Percentiles rank a stretch among this genome's conserved stretches.
Evolutionary conservation across 1,284 basidiomycete genomes (phyloP).

Genomic region (Trametes versicolor): DNA sequence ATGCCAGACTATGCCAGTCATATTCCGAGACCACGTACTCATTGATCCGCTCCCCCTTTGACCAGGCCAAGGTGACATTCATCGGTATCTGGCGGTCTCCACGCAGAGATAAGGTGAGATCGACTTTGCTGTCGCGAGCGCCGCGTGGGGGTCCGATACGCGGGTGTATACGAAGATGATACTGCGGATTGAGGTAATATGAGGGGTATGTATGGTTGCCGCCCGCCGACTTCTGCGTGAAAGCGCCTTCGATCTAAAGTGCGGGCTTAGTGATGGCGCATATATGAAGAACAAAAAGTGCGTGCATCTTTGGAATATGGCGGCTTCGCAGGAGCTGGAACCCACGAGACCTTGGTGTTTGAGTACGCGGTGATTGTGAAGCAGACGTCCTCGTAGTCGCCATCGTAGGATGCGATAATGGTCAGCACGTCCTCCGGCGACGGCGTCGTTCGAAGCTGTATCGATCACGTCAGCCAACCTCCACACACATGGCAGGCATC

Average conservation of each 20-base stretch:
- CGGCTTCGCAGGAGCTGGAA: conserved; percentile 49
- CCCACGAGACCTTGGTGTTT: conserved; percentile 58
- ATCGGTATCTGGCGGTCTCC: conserved; percentile 76
- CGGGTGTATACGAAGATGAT: conserved; percentile 67
- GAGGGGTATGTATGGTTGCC: conserved; percentile 84
- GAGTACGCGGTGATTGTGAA: conserved; percentile 74
- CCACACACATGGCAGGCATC: background rate
- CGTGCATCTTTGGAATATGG: conserved; percentile 59
- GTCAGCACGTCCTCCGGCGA: conserved; percentile 55
- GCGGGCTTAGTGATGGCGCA: background rate
- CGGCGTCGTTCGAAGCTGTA: conserved; percentile 48
- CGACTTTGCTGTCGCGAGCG: conserved; percentile 47
- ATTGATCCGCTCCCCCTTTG: conserved; percentile 73
- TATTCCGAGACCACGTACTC: conserved; percentile 62
- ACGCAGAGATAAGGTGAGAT: conserved; percentile 62
- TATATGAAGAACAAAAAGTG: conserved; percentile 30
- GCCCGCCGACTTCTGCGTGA: conserved; percentile 81
- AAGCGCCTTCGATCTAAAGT: conserved; percentile 64
- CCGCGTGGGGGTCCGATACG: conserved; percentile 23
- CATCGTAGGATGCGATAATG: conserved; percentile 74
- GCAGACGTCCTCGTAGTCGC: conserved; percentile 63
- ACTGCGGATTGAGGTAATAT: conserved; percentile 94
- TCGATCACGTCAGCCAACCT: background rate
- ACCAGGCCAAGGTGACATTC: conserved; percentile 82
- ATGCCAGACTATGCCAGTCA: background rate